Evolutionary conservation across 2,329 filamentous ascomycete genomes (phyloP), one percentile per base, ranked within the genome.

Genomic region (Hymenoscyphus occultus): DNA sequence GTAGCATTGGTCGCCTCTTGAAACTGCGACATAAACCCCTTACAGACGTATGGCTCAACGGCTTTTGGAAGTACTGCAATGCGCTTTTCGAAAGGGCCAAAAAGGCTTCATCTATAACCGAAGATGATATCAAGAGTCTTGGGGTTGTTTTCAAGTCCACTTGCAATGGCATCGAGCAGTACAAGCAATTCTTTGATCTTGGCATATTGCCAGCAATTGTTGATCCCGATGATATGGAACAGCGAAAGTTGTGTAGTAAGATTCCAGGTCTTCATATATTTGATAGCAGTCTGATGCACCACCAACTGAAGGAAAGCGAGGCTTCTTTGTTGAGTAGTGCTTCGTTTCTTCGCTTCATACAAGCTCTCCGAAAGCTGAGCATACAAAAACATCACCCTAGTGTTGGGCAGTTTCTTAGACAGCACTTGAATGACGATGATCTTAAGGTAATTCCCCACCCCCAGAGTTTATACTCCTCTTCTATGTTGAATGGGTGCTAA

Each of bases 61-160:
- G 39, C 5, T 73, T 73, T 56, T 73, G 72, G 71, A 14, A 40
- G 10, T 70, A 62, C 31, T 73, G 68, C 69, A 69, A 73, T 39
- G 28, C 28, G 28, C 28, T 28, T 28, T 28, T 28, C 28, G 40
- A 60, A 5, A 3, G 12, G 5, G 7, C 19, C 56, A 42, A 13
- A 22, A 42, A 48, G 5, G 51, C 39, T n/a, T 42, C 39, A 28
- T 31, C 40, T 32, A 19, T 48, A 13, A 0, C 10, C 0, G 31
- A 56, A 9, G 35, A 45, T 13, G 32, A 69, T 7, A 56, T 69
- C 5, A 22, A 51, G 28, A 64, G 3, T 16, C 32, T 65, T 19
- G 31, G 64, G 31, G 28, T 39, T 19, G 42, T 71, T 42, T 65
- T 65, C 42, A 56, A 63, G 64, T 64, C 65, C 7, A 67, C 19